These are phyloP conservation scores for Theobroma grandiflorum DNA, from an alignment of 441 rosid species.

Conservation along the genomic window DNA sequence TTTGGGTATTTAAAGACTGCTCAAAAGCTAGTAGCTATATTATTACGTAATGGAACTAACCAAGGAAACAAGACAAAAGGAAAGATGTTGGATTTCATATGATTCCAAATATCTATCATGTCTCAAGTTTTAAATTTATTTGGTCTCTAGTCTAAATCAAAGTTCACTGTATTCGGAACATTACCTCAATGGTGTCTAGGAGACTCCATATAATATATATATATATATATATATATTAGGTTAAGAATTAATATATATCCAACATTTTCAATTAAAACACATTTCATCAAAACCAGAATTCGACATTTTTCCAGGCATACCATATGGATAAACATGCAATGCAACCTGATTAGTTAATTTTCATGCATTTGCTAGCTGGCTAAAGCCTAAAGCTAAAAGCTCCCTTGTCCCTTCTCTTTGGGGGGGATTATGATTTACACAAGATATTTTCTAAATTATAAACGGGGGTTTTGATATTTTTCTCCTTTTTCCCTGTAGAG, in stretches of 20 bases:
- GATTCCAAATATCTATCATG: background rate
- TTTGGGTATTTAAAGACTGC: conserved; percentile 1
- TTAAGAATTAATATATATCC: too few relatives aligned
- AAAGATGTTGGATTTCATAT: background rate
- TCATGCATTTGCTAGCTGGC: background rate
- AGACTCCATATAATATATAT: too few relatives aligned
- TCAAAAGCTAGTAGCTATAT: background rate
- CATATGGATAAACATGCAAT: background rate
- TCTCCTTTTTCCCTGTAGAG: background rate
- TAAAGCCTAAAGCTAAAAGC: background rate
- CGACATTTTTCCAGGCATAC: background rate
- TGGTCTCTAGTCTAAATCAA: background rate
- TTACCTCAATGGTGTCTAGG: background rate
- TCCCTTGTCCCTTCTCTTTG: too few relatives aligned
- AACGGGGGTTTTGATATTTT: background rate
- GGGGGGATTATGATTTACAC: background rate
- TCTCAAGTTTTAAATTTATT: background rate
- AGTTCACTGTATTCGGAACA: background rate
- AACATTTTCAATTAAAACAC: background rate
- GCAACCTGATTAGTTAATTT: background rate
- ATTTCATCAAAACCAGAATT: background rate
- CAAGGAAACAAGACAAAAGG: conserved; percentile 1
- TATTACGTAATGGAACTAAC: background rate
- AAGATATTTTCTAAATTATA: background rate
- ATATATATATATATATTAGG: background rate